Conservation (phyloP, 208 protist species). For the Leishmania lainsoni region DNA sequence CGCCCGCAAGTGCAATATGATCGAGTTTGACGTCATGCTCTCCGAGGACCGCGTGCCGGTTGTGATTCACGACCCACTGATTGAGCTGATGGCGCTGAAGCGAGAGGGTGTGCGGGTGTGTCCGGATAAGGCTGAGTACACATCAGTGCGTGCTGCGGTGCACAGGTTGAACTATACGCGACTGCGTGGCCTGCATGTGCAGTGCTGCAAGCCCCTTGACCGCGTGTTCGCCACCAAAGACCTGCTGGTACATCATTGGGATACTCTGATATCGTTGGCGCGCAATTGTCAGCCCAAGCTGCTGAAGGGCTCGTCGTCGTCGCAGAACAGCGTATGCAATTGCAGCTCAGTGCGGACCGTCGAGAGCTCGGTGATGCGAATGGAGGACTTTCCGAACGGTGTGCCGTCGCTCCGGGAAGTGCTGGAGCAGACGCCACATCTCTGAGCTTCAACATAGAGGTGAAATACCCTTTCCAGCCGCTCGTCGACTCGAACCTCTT, state of each 20-base stretch:
- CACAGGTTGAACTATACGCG: slow-evolving; percentile 66
- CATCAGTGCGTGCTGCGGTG: slow-evolving; percentile 56
- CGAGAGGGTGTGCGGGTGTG: slow-evolving; percentile 11
- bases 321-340: background rate
- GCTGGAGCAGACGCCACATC: slow-evolving; percentile 53
- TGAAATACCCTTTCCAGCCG: slow-evolving; percentile 82
- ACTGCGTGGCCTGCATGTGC: slow-evolving; percentile 56
- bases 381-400: slow-evolving; percentile 71
- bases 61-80: slow-evolving; percentile 79
- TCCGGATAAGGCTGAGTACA: slow-evolving; percentile 19
- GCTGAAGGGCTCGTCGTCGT: slow-evolving; percentile 20
- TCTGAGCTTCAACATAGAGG: slow-evolving; percentile 73
- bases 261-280: slow-evolving; percentile 22
- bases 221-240: slow-evolving; percentile 48
- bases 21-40: slow-evolving; percentile 89
- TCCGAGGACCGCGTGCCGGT: slow-evolving; percentile 74
- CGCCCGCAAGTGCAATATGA: slow-evolving; percentile 68
- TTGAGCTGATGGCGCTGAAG: slow-evolving; percentile 69
- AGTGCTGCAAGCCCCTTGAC: slow-evolving; percentile 60
- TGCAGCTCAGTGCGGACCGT: slow-evolving; percentile 1
- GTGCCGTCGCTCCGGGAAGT: slow-evolving; percentile 70
- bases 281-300: slow-evolving; percentile 3
- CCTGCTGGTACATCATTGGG: slow-evolving; percentile 69
- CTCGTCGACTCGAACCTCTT: slow-evolving; percentile 72
- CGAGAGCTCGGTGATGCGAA: slow-evolving; percentile 37